Evolutionary conservation across 352 stramenopile species (phyloP).

Genomic region (Blastocystis hominis): DNA sequence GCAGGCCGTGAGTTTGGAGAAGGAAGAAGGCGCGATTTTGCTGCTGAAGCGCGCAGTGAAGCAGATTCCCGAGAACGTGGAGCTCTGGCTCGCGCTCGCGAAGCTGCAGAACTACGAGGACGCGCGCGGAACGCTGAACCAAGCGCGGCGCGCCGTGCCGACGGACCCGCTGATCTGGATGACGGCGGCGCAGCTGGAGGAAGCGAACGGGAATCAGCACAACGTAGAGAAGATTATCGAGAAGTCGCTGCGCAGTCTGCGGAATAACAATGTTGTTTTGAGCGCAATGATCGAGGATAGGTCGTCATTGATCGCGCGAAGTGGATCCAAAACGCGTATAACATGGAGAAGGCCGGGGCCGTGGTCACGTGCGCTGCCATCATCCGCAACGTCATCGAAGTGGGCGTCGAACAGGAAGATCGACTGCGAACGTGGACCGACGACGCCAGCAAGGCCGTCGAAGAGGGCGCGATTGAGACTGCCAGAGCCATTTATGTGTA

Average conservation of each 20-base stretch:
- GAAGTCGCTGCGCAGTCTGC: conserved; percentile 66
- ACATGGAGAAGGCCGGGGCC: conserved; percentile 77
- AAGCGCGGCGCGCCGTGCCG: conserved; percentile 80
- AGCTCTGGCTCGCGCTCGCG: conserved; percentile 94
- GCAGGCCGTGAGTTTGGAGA: conserved; percentile 90
- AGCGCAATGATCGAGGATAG: conserved; percentile 65
- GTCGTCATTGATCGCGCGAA: conserved; percentile 79
- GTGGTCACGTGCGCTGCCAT: conserved; percentile 85
- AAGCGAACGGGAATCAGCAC: conserved; percentile 77
- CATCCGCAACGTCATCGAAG: conserved; percentile 79
- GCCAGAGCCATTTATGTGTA: conserved; percentile 85
- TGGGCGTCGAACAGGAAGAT: conserved; percentile 89
- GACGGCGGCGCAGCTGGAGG: conserved; percentile 92
- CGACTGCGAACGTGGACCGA: conserved; percentile 88
- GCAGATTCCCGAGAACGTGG: conserved; percentile 87
- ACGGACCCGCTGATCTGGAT: conserved; percentile 94
- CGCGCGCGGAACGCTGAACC: conserved; percentile 88
- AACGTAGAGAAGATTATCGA: conserved; percentile 74
- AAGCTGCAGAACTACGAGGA: conserved; percentile 94
- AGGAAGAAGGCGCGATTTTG: conserved; percentile 84
- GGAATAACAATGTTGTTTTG: background rate
- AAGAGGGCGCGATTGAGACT: conserved; percentile 74
- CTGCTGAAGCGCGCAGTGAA: conserved; percentile 90
- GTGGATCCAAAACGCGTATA: conserved; percentile 91
- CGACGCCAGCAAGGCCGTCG: conserved; percentile 82